phyloP scores from a whole-genome alignment of 169 alveolate genomes.

The Eimeria maxima region DNA sequence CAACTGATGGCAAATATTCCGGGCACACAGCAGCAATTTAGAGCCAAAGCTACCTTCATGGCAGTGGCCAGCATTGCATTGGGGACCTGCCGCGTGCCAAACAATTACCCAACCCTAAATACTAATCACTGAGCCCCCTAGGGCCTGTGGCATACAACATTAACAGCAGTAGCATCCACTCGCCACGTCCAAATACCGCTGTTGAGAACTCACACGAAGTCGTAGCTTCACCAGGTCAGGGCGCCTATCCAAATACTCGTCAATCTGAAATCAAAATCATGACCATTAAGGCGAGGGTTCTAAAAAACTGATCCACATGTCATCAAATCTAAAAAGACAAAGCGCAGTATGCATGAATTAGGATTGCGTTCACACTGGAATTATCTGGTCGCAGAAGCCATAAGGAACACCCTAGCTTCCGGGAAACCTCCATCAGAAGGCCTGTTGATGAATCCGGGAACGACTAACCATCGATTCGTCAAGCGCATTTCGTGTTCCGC shows the following conservation, averaged over 20 bases:
- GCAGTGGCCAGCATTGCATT: not conserved
- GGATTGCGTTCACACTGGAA: not conserved
- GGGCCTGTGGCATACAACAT: not conserved
- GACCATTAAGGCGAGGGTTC: not conserved
- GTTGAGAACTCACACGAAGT: slow-evolving; percentile 41
- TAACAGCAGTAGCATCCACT: not conserved
- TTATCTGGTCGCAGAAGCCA: not conserved
- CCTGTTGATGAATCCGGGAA: not conserved
- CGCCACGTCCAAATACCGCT: not conserved
- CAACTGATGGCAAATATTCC: not conserved
- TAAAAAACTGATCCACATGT: not conserved
- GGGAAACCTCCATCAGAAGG: not conserved
- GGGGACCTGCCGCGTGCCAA: not conserved
- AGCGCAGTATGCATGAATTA: not conserved
- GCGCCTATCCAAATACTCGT: slow-evolving; percentile 24
- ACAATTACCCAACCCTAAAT: not conserved
- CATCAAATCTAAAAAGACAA: not conserved
- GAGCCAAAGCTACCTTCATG: not conserved
- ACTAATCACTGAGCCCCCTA: not conserved
- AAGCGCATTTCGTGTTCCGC: slow-evolving; percentile 82
- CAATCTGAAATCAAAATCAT: slow-evolving; percentile 18
- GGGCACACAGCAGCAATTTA: not conserved
- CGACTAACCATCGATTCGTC: slow-evolving; percentile 83
- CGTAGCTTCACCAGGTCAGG: slow-evolving; percentile 79
- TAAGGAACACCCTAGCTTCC: not conserved